phyloP scores from a whole-genome alignment of 352 stramenopile species.

The Phytophthora ohioensis region DNA sequence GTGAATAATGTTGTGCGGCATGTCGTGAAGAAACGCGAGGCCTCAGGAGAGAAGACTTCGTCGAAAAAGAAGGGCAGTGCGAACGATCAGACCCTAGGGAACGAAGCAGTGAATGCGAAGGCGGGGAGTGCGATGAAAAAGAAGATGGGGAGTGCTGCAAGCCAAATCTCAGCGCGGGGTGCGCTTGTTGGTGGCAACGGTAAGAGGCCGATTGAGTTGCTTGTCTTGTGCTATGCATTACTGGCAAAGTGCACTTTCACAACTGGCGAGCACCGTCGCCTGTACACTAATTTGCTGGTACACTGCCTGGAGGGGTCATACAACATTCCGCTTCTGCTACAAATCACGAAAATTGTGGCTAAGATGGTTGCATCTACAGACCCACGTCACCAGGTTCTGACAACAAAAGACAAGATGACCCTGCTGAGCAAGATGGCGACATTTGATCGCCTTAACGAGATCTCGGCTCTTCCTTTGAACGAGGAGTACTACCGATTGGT shows the following conservation, averaged over 20 bases:
- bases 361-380: conserved; percentile 66
- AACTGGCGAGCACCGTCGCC: conserved; percentile 69
- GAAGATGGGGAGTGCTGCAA: conserved; percentile 37
- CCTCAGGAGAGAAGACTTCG: conserved; percentile 50
- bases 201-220: conserved; percentile 81
- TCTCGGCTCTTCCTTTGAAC: conserved; percentile 81
- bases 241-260: conserved; percentile 86
- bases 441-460: conserved; percentile 89
- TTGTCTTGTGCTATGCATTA: conserved; percentile 83
- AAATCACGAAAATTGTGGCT: conserved; percentile 84
- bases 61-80: conserved; percentile 63
- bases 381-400: conserved; percentile 69
- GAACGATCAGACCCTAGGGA: conserved; percentile 35
- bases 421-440: conserved; percentile 88
- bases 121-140: conserved; percentile 52
- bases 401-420: conserved; percentile 90
- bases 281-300: conserved; percentile 87
- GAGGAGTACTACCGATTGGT: conserved; percentile 85
- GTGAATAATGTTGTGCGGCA: conserved; percentile 86
- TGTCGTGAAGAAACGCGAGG: conserved; percentile 69
- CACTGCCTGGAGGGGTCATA: conserved; percentile 88
- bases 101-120: conserved; percentile 34
- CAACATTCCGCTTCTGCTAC: conserved; percentile 84
- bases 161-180: conserved; percentile 34
- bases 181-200: conserved; percentile 30